Base-by-base conservation (phyloP, 441 rosid species). In the Lepidium campestre region DNA sequence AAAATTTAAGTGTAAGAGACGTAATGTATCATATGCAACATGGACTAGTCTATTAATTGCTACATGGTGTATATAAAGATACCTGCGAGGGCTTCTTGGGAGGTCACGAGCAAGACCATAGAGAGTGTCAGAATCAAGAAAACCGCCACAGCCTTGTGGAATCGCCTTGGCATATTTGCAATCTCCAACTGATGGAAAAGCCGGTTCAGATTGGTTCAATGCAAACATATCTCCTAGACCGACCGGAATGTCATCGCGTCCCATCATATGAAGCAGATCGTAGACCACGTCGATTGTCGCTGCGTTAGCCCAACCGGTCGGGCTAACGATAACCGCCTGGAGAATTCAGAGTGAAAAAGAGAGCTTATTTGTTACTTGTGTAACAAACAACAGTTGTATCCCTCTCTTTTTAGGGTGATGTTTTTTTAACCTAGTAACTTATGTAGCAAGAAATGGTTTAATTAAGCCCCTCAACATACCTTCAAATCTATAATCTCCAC, bases 251-350 rank as follows among this genome's bases (percentile, higher is more conserved):
- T 89, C 97, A 4, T 93, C 97, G 0, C 98, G 96, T 25, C 98
- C 96, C 98, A 90, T 93, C 97, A 93, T 93, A 72, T 93, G 98
- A 70, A 90, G 82, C 37, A 93, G 65, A 75, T 93, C 98, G 48
- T 93, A 93, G 39, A 93, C 73, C 22, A 83, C 76, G 67, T 93
- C 98, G 1, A 90, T 81, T 1, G 97, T 88, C 47, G 98, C 98
- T 45, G 97, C 88, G 71, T 86, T 90, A 41, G 98, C 98, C 98
- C 98, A 93, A 1, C 98, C 98, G 0, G 81, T 87, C 29, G 98
- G 95, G 73, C 80, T 89, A 40, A 88, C 91, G 48, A 93, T 63
- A 45, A 93, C 83, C 19, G 91, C 98, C 98, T 93, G 75, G 48
- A 57, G 58, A 57, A 22, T 48, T 34, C 19, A 65, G 17, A 57